Base-by-base conservation (phyloP, 164 flowering plant genomes). In the Stephania cephalantha region DNA sequence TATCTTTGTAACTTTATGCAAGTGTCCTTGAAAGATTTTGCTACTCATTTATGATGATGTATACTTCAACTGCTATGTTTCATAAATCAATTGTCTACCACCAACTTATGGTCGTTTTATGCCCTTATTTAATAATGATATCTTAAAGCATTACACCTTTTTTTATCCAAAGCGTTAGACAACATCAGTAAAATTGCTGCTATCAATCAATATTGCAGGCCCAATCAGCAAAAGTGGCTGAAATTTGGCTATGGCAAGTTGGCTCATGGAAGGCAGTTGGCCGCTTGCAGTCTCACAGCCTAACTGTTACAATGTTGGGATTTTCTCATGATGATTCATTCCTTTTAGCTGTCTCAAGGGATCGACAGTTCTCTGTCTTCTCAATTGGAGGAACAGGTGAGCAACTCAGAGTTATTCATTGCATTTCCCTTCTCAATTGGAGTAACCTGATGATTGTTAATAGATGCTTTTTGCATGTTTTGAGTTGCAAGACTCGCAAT, bases 211-310 rank as follows among this genome's bases (percentile, higher is more conserved):
- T 25, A 61, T 78, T 85, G 81, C 90, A 95, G 98, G 98, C 97
- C 30, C 98, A 95, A 79, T 85, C 94, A 67, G 87, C 91, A 10
- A 20, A 83, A 8, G 91, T 85, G 4, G 99, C 99, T 67, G 98
- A 95, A 80, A 87, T 95, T 84, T 93, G 99, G 99, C 82, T 95
- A 46, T 95, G 99, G 98, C 83, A 87, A 81, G 97, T 93, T 17
- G 98, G 97, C 22, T 84, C 94, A 17, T 95, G 99, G 99, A 95
- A 93, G 81, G 85, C 92, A 66, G 87, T 93, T 67, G 93, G 93
- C 61, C 95, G 93, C n/a, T 78, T 95, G 86, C 93, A 86, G 72
- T 91, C 96, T 76, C 98, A 95, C 82, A 88, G 80, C 82, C 83
- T 95, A 78, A 95, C 99, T 50, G 97, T 95, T 68, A 93, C 97